These are phyloP conservation scores for Eleusine indica DNA, from an alignment of 176 grass and related monocot genomes.

Conservation along the genomic window DNA sequence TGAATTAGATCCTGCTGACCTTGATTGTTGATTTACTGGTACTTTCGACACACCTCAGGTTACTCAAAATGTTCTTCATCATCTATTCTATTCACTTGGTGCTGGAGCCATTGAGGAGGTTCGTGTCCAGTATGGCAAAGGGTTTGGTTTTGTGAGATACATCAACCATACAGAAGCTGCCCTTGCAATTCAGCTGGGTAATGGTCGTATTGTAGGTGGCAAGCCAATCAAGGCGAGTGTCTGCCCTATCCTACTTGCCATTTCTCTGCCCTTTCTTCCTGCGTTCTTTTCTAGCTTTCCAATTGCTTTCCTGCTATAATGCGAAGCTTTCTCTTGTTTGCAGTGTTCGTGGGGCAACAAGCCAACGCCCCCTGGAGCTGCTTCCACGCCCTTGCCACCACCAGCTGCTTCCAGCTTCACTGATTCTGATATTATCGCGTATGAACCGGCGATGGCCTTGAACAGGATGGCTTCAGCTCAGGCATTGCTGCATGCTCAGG, in stretches of 20 bases:
- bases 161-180: constrained; percentile 70
- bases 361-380: constrained; percentile 61
- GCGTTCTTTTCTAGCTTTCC: background rate
- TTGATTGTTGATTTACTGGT: background rate
- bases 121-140: constrained; percentile 73
- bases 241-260: background rate
- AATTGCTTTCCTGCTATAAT: background rate
- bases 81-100: constrained; percentile 64
- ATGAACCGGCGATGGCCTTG: constrained; percentile 56
- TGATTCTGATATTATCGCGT: constrained; percentile 46
- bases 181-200: constrained; percentile 72
- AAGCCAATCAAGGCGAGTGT: constrained; percentile 75
- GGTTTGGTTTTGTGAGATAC: constrained; percentile 88
- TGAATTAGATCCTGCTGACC: background rate
- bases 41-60: constrained; percentile 19
- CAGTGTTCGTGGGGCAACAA: constrained; percentile 97
- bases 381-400: constrained; percentile 64
- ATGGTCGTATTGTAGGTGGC: constrained; percentile 62
- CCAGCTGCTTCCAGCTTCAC: constrained; percentile 51
- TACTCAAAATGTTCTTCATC: constrained; percentile 62
- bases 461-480: constrained; percentile 66
- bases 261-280: background rate
- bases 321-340: background rate
- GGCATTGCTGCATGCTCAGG: constrained; percentile 55
- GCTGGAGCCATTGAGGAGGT: constrained; percentile 77